phyloP scores from a whole-genome alignment of 495 filamentous ascomycete species.

The Aspergillus avenaceus region DNA sequence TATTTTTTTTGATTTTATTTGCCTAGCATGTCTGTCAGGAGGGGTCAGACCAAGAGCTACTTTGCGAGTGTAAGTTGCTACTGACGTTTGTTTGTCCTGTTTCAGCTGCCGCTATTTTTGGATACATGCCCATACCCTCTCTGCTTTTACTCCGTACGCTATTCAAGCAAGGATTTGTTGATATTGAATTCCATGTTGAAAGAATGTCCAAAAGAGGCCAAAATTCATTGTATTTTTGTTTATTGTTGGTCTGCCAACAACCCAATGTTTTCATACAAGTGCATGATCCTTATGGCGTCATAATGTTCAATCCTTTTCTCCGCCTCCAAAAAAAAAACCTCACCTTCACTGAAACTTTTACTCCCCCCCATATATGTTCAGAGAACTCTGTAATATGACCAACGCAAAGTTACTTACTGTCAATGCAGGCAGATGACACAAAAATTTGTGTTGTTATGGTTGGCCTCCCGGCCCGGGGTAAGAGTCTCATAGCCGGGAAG shows the following conservation, averaged over 20 bases:
- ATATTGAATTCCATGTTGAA: no score
- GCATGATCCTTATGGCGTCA: neutral
- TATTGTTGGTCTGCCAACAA: neutral
- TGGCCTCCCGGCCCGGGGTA: slow-evolving; percentile 88
- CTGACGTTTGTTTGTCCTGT: neutral
- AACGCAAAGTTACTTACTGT: slow-evolving; percentile 3
- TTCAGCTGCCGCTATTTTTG: neutral
- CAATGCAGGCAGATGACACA: slow-evolving; percentile 81
- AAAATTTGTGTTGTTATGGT: slow-evolving; percentile 99
- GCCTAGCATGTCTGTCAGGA: slow-evolving; percentile 17
- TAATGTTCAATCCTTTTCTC: neutral
- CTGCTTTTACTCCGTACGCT: neutral
- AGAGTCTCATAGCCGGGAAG: slow-evolving; percentile 95
- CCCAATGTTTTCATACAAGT: neutral
- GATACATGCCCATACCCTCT: neutral
- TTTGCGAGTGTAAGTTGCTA: slow-evolving; percentile 30
- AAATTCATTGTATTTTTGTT: no score
- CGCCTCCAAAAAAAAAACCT: no score
- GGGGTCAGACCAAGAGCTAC: slow-evolving; percentile 24
- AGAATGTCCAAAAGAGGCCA: no score
- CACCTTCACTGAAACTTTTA: no score
- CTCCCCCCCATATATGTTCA: no score
- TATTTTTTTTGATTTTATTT: neutral
- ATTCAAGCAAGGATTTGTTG: neutral
- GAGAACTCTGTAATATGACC: neutral